phyloP scores from a whole-genome alignment of 495 filamentous ascomycete species.

The Aspergillus hancockii region DNA sequence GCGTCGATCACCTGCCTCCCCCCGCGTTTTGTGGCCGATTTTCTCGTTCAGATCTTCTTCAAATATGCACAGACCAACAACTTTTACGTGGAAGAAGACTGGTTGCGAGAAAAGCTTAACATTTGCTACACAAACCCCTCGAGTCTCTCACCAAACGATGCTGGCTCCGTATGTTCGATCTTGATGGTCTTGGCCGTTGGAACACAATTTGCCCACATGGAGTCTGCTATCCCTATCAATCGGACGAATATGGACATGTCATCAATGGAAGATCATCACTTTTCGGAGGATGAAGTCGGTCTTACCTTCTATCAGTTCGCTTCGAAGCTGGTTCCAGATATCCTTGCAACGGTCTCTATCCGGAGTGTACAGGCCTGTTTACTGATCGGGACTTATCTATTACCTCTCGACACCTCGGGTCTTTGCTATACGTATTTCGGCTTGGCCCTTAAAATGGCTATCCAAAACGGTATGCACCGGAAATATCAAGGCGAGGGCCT shows the following conservation, averaged over 20 bases:
- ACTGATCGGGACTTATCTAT: slow-evolving; percentile 49
- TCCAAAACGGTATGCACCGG: slow-evolving; percentile 58
- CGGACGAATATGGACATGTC: slow-evolving; percentile 31
- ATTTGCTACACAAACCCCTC: slow-evolving; percentile 45
- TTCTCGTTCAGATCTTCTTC: slow-evolving; percentile 53
- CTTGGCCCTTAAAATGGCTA: slow-evolving; percentile 50
- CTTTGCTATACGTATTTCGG: slow-evolving; percentile 54
- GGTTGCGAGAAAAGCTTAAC: slow-evolving; percentile 46
- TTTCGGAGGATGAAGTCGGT: slow-evolving; percentile 53
- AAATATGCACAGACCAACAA: slow-evolving; percentile 56
- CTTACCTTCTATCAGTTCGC: slow-evolving; percentile 55
- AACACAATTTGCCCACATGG: slow-evolving; percentile 58
- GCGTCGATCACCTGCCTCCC: slow-evolving; percentile 48
- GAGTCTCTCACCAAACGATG: slow-evolving; percentile 47
- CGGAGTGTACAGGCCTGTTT: slow-evolving; percentile 55
- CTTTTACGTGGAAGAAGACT: slow-evolving; percentile 53
- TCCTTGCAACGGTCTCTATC: slow-evolving; percentile 54
- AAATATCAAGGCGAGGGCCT: slow-evolving; percentile 49
- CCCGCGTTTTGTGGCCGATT: slow-evolving; percentile 52
- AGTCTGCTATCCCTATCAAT: slow-evolving; percentile 44
- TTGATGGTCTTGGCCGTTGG: slow-evolving; percentile 54
- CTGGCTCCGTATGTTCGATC: slow-evolving; percentile 47
- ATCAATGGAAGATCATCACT: slow-evolving; percentile 42
- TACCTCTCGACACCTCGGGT: slow-evolving; percentile 52
- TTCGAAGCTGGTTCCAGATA: slow-evolving; percentile 50